Conservation (phyloP, 2,329 filamentous ascomycete genomes). For the Macrophomina pseudophaseolina region DNA sequence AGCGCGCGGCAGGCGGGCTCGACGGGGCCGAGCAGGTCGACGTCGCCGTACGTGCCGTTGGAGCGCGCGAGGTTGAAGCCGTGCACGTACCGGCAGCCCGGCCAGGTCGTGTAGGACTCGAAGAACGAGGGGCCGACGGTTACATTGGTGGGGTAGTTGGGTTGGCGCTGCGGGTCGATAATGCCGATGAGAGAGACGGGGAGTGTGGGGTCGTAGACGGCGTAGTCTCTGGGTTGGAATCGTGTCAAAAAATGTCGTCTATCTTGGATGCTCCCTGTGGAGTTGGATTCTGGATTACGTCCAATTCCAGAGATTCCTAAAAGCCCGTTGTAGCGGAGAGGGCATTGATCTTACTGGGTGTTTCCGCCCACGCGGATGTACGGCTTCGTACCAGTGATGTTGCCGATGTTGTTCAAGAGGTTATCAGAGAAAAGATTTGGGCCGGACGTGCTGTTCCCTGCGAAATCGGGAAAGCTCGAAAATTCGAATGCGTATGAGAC, state of each 20-base stretch:
- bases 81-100: slow-evolving; percentile 62
- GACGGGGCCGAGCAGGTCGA: slow-evolving; percentile 60
- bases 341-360: slow-evolving; percentile 53
- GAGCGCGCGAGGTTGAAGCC: slow-evolving; percentile 64
- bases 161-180: slow-evolving; percentile 55
- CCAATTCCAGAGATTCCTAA: too few species aligned
- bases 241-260: not conserved
- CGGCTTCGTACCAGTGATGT: slow-evolving; percentile 62
- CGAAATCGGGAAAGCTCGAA: slow-evolving; percentile 59
- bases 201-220: slow-evolving; percentile 62
- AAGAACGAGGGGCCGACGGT: slow-evolving; percentile 67
- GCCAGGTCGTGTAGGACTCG: slow-evolving; percentile 65
- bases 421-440: slow-evolving; percentile 68
- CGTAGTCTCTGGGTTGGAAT: slow-evolving; percentile 55
- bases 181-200: slow-evolving; percentile 59
- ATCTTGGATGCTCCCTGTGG: too few species aligned
- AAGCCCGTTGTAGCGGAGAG: too few species aligned
- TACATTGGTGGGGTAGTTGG: slow-evolving; percentile 66
- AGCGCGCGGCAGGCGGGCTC: slow-evolving; percentile 64
- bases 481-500: slow-evolving; percentile 61
- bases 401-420: slow-evolving; percentile 61
- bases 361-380: slow-evolving; percentile 70
- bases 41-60: slow-evolving; percentile 58
- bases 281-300: too few species aligned
- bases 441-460: slow-evolving; percentile 55